Base-by-base conservation (phyloP, 108 stramenopile genomes). In the Schizochytrium sp. region DNA sequence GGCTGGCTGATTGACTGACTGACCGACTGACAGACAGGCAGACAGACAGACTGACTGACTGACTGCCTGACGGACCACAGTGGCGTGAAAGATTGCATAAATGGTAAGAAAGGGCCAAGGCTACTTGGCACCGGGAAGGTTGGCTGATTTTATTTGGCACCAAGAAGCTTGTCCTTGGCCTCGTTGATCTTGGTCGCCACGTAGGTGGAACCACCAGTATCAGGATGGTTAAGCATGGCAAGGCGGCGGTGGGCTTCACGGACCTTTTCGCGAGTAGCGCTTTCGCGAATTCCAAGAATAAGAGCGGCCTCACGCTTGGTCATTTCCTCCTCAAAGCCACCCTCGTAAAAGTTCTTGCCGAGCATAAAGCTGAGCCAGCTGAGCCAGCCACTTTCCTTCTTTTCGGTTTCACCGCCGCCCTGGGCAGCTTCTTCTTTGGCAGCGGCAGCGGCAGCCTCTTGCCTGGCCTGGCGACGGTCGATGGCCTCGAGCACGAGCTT, bases 291-390 rank as follows among this genome's bases (percentile, higher is more conserved):
- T 19, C 99, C 99, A 48, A 99, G 91, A 89, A 99, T 98, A 48
- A 99, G 92, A 1, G 99, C 98, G 29, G 99, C 99, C 92, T 99
- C 99, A 57, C 97, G 93, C 18, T 94, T 88, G 10, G 98, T 98
- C 99, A 99, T 99, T 71, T 95, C 94, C 6, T 98, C 97, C 88
- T 99, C 99, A 90, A 99, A 99, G 12, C 97, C 98, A 21, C 99
- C 99, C 88, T 99, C 97, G 93, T 99, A 99, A 91, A 94, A 96
- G 60, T 97, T 96, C 76, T 83, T 83, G 48, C 76, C 76, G 23
- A 83, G 51, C 45, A 53, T 83, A 23, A 83, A 83, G 48, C 19
- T 53, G 23, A 83, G 76, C 76, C 76, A 83, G 76, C 51, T 83
- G 76, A 83, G 25, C 23, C 19, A 83, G 48, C 76, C 76, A 16